A percentile compares a stretch with the other conserved stretches of the same genome.
Conservation (phyloP, 345 rosid species). For the Heritiera littoralis region DNA sequence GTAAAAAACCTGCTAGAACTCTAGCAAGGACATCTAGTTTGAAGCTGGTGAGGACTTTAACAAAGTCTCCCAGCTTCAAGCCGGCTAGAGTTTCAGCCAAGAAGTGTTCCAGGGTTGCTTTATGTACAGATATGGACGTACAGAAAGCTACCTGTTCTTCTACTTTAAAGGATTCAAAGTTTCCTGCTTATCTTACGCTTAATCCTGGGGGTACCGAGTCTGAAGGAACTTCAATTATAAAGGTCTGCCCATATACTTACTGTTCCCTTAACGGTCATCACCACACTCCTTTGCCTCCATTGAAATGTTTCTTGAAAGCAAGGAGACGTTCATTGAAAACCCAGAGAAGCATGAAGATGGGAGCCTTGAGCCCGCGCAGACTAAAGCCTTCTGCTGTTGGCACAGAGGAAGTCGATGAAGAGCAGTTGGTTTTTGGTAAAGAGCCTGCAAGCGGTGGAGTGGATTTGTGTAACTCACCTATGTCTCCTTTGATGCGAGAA, state of each 20-base stretch:
- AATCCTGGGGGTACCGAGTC: conserved; percentile 63
- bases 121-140: conserved; percentile 44
- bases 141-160: conserved; percentile 91
- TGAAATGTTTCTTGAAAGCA: conserved; percentile 68
- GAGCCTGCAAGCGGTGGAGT: conserved; percentile 15
- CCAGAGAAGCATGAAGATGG: conserved; percentile 52
- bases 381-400: conserved; percentile 20
- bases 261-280: conserved; percentile 95
- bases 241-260: conserved; percentile 80
- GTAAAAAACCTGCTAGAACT: conserved; percentile 35
- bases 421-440: conserved; percentile 7
- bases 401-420: conserved; percentile 16
- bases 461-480: not conserved
- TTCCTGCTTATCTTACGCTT: conserved; percentile 68
- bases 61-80: conserved; percentile 71
- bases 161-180: conserved; percentile 78
- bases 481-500: conserved; percentile 27
- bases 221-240: conserved; percentile 70
- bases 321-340: conserved; percentile 62
- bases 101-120: conserved; percentile 45
- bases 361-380: conserved; percentile 33
- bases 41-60: conserved; percentile 57
- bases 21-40: conserved; percentile 51
- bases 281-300: conserved; percentile 66
- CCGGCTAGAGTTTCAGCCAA: conserved; percentile 41